A percentile compares a stretch with the other conserved stretches of the same genome.
These are phyloP conservation scores for Haberlea rhodopensis DNA, from an alignment of 257 asterid genomes.

Conservation along the genomic window DNA sequence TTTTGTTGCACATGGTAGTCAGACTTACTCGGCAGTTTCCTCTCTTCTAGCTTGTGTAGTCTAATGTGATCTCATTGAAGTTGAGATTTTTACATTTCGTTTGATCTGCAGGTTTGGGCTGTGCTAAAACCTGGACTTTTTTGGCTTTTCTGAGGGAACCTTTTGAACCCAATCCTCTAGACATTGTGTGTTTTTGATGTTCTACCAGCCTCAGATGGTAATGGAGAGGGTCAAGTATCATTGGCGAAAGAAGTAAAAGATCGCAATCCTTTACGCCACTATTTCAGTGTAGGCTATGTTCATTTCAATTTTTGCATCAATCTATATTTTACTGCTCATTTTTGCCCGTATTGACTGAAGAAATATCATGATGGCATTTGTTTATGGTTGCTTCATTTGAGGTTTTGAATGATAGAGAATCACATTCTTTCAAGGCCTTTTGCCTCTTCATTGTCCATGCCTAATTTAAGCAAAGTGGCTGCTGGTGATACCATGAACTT, in stretches of 20 bases:
- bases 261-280: slow-evolving; percentile 89
- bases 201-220: slow-evolving; percentile 80
- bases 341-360: slow-evolving; percentile 11
- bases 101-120: slow-evolving; percentile 88
- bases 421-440: slow-evolving; percentile 19
- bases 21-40: neutral
- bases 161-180: slow-evolving; percentile 73
- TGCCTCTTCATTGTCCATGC: slow-evolving; percentile 14
- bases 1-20: neutral
- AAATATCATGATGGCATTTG: too few relatives aligned
- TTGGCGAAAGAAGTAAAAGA: slow-evolving; percentile 90
- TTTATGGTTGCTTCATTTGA: slow-evolving; percentile 18
- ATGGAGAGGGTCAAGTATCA: slow-evolving; percentile 67
- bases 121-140: slow-evolving; percentile 94
- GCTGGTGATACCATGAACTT: neutral
- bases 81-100: slow-evolving; percentile 18
- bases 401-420: slow-evolving; percentile 15
- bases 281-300: slow-evolving; percentile 69
- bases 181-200: slow-evolving; percentile 92
- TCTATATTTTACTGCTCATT: slow-evolving; percentile 28
- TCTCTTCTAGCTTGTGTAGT: neutral
- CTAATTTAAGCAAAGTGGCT: slow-evolving; percentile 2
- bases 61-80: slow-evolving; percentile 16
- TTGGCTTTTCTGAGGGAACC: slow-evolving; percentile 94
- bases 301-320: slow-evolving; percentile 22